Evolutionary conservation across 1,284 basidiomycete species (phyloP).

Genomic region (Sparassis latifolia): DNA sequence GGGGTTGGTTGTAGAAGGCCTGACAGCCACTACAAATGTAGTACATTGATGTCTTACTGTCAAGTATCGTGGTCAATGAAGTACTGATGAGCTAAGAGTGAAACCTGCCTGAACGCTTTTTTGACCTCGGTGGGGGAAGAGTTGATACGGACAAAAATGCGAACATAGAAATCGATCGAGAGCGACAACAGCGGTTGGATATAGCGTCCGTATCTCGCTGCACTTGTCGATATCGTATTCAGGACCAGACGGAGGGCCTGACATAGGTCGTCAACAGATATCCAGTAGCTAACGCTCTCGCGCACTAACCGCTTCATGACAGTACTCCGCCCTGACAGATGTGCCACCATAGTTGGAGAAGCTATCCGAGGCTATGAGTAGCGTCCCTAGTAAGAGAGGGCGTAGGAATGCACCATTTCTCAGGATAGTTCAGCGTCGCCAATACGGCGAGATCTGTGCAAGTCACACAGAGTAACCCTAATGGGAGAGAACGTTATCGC

Average conservation of each 20-base stretch:
- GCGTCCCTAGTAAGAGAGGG: background rate
- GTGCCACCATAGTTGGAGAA: constrained; percentile 97
- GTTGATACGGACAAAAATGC: constrained; percentile 82
- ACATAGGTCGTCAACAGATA: background rate
- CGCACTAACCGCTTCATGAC: constrained; percentile 78
- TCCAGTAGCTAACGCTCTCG: background rate
- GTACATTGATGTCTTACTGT: constrained; percentile 76
- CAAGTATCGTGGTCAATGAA: background rate
- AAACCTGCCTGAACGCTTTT: constrained; percentile 62
- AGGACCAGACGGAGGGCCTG: constrained; percentile 88
- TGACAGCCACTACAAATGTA: constrained; percentile 84
- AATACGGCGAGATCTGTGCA: constrained; percentile 95
- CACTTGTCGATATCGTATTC: constrained; percentile 79
- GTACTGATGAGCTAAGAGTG: background rate
- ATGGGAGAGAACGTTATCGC: background rate
- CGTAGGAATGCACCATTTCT: constrained; percentile 75
- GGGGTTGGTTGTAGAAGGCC: constrained; percentile 70
- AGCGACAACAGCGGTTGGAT: constrained; percentile 90
- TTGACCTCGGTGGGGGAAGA: constrained; percentile 85
- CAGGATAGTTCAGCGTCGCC: constrained; percentile 91
- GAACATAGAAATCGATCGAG: constrained; percentile 97
- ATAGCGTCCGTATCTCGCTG: constrained; percentile 87
- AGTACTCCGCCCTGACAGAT: constrained; percentile 87
- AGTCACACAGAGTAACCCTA: constrained; percentile 90
- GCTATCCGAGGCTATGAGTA: constrained; percentile 34